Conservation (phyloP, 106 monocot species). For the Acorus calamus region DNA sequence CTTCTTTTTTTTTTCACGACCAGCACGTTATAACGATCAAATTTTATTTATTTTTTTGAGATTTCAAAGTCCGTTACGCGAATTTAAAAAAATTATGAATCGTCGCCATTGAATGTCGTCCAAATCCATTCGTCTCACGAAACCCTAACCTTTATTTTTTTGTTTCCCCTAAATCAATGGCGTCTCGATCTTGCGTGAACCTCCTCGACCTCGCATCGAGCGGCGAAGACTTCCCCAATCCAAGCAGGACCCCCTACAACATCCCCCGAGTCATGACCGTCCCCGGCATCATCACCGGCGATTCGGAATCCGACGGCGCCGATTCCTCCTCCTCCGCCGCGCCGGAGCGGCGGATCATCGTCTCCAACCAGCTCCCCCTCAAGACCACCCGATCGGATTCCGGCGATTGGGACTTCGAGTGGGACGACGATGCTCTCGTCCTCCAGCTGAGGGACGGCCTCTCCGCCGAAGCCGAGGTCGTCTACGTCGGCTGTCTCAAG, state of each 20-base stretch:
- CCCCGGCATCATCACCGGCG: conserved; percentile 29
- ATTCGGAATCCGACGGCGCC: conserved; percentile 10
- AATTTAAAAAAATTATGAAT: too few relatives aligned
- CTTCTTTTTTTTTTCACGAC: too few relatives aligned
- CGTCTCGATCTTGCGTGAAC: conserved; percentile 55
- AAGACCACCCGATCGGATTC: conserved; percentile 10
- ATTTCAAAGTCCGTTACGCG: too few relatives aligned
- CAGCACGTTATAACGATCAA: too few relatives aligned
- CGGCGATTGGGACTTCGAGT: conserved; percentile 25
- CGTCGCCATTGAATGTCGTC: too few relatives aligned
- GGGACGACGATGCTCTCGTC: conserved; percentile 44
- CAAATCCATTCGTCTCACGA: too few relatives aligned
- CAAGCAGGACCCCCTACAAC: conserved; percentile 12
- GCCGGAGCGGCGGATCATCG: conserved; percentile 38
- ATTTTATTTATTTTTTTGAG: too few relatives aligned
- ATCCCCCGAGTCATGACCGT: conserved; percentile 37
- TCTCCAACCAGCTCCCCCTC: conserved; percentile 44
- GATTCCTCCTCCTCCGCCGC: conserved; percentile 1
- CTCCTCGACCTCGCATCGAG: conserved; percentile 35
- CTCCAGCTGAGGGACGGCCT: conserved; percentile 66
- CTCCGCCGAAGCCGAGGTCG: conserved; percentile 20
- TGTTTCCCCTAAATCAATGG: conserved; percentile 21
- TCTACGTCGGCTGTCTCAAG: conserved; percentile 65
- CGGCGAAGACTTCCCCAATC: conserved; percentile 5
- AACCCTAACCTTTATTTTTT: too few relatives aligned